Conservation (phyloP, 2,329 filamentous ascomycete genomes). For the Alternaria sp. region DNA sequence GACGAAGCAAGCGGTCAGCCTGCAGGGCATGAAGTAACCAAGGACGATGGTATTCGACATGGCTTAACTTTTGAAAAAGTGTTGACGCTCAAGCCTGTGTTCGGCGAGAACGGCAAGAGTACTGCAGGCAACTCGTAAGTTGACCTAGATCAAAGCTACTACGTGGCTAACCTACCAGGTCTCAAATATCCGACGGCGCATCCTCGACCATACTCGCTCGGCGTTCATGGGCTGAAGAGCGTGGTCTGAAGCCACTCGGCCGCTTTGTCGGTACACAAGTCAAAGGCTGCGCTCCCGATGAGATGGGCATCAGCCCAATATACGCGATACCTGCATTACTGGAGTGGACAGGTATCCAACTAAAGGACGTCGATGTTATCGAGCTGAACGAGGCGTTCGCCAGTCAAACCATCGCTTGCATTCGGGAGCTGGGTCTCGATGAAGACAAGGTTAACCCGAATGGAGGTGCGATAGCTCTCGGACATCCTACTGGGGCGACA, state of each 20-base stretch:
- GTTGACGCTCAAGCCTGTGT: conserved; percentile 84
- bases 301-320: conserved; percentile 93
- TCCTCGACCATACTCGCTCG: conserved; percentile 92
- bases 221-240: conserved; percentile 83
- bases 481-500: conserved; percentile 79
- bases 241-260: conserved; percentile 87
- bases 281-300: conserved; percentile 85
- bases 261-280: conserved; percentile 96
- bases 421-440: conserved; percentile 70
- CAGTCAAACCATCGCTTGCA: conserved; percentile 94
- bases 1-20: conserved; percentile 71
- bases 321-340: conserved; percentile 81
- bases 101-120: conserved; percentile 86
- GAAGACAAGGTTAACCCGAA: conserved; percentile 80
- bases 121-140: conserved; percentile 80
- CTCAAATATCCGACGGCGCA: conserved; percentile 92
- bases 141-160: background rate
- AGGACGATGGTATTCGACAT: conserved; percentile 89
- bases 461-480: conserved; percentile 82
- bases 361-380: conserved; percentile 85
- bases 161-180: conserved; percentile 59
- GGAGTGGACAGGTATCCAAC: conserved; percentile 74
- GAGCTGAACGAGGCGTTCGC: conserved; percentile 98
- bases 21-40: conserved; percentile 77
- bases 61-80: conserved; percentile 86